A percentile compares a stretch with the other conserved stretches of the same genome.
phyloP scores from a whole-genome alignment of 192 early-diverging fungal genomes.

The Coemansia biformis region DNA sequence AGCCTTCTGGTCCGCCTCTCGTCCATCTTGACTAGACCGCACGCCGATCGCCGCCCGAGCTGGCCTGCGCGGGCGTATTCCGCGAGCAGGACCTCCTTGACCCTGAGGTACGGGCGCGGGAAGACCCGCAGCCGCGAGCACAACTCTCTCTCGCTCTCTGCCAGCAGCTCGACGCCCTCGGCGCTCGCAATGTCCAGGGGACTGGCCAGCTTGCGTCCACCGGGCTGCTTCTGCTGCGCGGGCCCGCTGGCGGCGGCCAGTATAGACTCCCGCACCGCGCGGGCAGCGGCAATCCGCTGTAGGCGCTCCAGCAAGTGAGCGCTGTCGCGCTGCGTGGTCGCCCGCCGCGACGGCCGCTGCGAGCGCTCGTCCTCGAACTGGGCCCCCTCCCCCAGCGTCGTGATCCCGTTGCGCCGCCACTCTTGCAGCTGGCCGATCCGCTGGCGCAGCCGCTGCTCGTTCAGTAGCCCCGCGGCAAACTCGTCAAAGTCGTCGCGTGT shows the following conservation, averaged over 20 bases:
- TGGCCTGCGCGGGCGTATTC: slow-evolving; percentile 72
- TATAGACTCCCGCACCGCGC: slow-evolving; percentile 7
- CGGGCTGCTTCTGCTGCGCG: slow-evolving; percentile 3
- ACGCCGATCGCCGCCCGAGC: slow-evolving; percentile 68
- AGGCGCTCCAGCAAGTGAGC: slow-evolving; percentile 33
- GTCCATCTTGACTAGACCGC: slow-evolving; percentile 90
- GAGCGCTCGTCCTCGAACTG: slow-evolving; percentile 70
- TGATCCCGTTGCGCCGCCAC: slow-evolving; percentile 85
- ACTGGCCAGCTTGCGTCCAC: slow-evolving; percentile 16
- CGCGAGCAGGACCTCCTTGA: slow-evolving; percentile 85
- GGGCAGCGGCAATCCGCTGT: slow-evolving; percentile 27
- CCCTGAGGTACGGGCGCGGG: slow-evolving; percentile 82
- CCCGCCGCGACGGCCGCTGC: slow-evolving; percentile 46
- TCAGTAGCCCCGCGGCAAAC: slow-evolving; percentile 62
- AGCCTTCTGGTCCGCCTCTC: slow-evolving; percentile 80
- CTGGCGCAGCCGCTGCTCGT: slow-evolving; percentile 71
- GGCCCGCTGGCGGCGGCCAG: not conserved
- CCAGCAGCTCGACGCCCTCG: slow-evolving; percentile 85
- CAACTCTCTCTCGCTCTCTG: slow-evolving; percentile 68
- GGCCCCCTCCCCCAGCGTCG: slow-evolving; percentile 62
- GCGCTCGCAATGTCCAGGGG: slow-evolving; percentile 73
- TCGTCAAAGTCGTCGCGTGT: slow-evolving; percentile 75
- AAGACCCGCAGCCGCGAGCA: slow-evolving; percentile 81
- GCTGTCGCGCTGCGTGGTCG: slow-evolving; percentile 43
- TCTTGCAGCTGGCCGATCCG: slow-evolving; percentile 83